Percentiles rank a stretch among this genome's conserved stretches.
These are phyloP conservation scores for Pleurotus cornucopiae DNA, from an alignment of 768 basidiomycete species.

Conservation along the genomic window DNA sequence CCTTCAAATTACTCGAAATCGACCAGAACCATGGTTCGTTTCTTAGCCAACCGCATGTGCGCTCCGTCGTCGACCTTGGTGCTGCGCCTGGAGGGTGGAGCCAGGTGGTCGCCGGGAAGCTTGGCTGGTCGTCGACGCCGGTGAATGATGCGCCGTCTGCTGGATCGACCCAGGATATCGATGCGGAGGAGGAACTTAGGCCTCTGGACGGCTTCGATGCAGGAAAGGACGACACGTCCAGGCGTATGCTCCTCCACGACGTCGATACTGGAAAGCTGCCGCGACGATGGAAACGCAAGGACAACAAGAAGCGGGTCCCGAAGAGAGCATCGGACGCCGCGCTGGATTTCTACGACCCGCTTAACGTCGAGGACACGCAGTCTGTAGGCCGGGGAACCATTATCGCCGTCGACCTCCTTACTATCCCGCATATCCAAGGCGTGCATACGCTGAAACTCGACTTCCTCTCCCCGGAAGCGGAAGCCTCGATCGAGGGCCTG, in stretches of 20 bases:
- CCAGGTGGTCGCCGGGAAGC: constrained; percentile 67
- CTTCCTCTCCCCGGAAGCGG: constrained; percentile 52
- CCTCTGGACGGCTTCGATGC: not conserved
- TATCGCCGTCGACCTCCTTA: constrained; percentile 78
- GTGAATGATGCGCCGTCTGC: not conserved
- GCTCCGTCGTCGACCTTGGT: constrained; percentile 79
- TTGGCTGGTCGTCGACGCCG: constrained; percentile 41
- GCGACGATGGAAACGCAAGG: constrained; percentile 2
- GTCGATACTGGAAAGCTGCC: constrained; percentile 4
- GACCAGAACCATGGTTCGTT: constrained; percentile 53
- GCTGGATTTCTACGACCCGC: constrained; percentile 32
- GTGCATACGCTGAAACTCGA: constrained; percentile 74
- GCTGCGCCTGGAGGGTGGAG: constrained; percentile 95
- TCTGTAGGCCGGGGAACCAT: constrained; percentile 41
- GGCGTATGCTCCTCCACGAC: not conserved
- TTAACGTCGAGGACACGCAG: constrained; percentile 31
- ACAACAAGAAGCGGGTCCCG: not conserved
- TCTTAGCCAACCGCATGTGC: constrained; percentile 46
- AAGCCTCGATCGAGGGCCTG: constrained; percentile 15
- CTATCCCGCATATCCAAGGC: constrained; percentile 66
- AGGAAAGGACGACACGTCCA: not conserved
- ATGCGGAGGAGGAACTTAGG: not conserved
- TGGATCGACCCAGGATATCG: not conserved
- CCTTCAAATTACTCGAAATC: constrained; percentile 89
- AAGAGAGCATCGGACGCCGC: constrained; percentile 9